Evolutionary conservation across 768 basidiomycete genomes (phyloP), one percentile per base, ranked within the genome.

Genomic region (Hericium alpestre): DNA sequence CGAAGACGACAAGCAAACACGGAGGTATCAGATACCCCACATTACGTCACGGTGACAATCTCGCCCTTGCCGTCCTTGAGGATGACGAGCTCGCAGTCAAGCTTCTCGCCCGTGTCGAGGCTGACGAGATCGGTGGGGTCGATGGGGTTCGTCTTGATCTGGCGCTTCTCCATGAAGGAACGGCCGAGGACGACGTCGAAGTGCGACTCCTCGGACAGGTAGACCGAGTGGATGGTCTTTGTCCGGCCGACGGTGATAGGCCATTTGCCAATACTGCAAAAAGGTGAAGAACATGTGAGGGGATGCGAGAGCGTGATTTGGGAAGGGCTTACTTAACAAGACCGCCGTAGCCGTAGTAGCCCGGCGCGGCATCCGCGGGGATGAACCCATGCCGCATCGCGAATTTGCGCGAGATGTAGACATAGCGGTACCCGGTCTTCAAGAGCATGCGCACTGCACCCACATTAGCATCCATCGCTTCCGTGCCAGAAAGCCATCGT

Each of bases 111-210:
- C 0, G 86, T 90, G 67, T 98, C 96, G 72, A 91, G 78, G 66
- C 94, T 96, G 2, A 90, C 81, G 13, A 99, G 86, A 63, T 87
- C 83, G 10, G 96, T 98, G 40, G 84, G 85, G 67, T 99, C 95
- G 41, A 86, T 74, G 0, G 86, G 74, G 66, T 87, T 90, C 32
- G 82, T 83, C 69, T 86, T 86, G 61, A 98, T 83, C 65, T 87
- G 86, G 67, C 59, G 74, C 65, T 78, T 84, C 76, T 87, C 87
- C 60, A 86, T 82, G 65, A 96, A 93, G 22, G 83, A 84, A 23
- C 94, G 77, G 1, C 94, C 94, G 6, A 98, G 79, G 4, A 98
- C 87, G 50, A 97, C 90, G 64, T 96, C 93, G 70, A 98, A 98
- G 65, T 97, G 93, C 0, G 87, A 84, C 67, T 96, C 94, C 67